Evolutionary conservation across 164 flowering plant species (phyloP), one percentile per base, ranked within the genome.

Genomic region (Berberis vulgaris): DNA sequence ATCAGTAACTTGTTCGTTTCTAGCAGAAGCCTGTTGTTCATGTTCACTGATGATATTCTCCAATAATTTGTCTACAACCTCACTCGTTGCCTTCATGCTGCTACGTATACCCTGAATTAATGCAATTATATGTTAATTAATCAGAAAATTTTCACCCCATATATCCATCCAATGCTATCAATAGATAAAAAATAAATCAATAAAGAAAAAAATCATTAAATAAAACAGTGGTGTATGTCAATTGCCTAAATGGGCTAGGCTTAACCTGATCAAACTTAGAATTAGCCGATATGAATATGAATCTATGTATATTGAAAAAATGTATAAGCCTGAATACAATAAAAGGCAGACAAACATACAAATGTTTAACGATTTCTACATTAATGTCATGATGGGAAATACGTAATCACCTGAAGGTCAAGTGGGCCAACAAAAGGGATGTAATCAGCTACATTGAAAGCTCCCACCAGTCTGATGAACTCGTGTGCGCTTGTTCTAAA

Each of bases 371-470:
- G 26, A 26, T 26, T 26, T 26, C 26, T 26, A 26, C 26, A 26
- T 26, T 26, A 26, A 26, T 26, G 26, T n/a, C n/a, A n/a, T n/a
- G n/a, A n/a, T n/a, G n/a, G n/a, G n/a, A n/a, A n/a, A n/a, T n/a
- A n/a, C n/a, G n/a, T 26, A 26, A 26, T 52, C 39, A 59, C 69
- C 69, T 66, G 69, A 43, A 49, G 58, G 44, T 66, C 76, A 42
- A 76, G 57, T 1, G 67, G 43, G 26, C 60, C 61, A 3, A 73
- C 49, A 47, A 4, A 61, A 13, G 79, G 79, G 13, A 76, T 46
- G 50, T 45, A 73, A 58, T 76, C 79, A 7, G 65, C 71, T 7
- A 76, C 1, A 50, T 76, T 73, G 46, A 72, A 69, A 26, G 61
- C 61, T 57, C 74, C 74, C 2, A 49, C 60, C 57, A 76, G 41